Base-by-base conservation (phyloP, 2,329 filamentous ascomycete species). In the Madurella fahalii region DNA sequence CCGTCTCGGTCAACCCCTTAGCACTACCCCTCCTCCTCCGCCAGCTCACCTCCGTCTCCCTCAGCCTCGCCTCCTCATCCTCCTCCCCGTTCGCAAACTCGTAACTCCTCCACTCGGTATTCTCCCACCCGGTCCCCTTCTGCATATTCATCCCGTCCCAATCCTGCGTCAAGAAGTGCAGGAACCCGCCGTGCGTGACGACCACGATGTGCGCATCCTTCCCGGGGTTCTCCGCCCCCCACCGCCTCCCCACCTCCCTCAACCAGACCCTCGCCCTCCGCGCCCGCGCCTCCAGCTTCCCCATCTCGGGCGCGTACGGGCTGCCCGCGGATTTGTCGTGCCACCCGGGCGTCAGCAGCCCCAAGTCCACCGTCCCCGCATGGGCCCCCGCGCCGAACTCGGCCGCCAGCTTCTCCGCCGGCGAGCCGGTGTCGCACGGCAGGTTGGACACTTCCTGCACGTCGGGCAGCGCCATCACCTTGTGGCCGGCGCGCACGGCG, bases 161-260 rank as follows among this genome's bases (percentile, higher is more conserved):
- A 65, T 95, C 90, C 61, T 91, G 82, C 0, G 89, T 94, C 59
- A 96, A 73, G 64, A 90, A 95, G 69, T 96, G 91, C 64, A 95
- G 68, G 63, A 92, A 88, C 1, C 87, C 89, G 1, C 91, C 91
- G 64, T 95, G 91, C 2, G 89, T 87, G 8, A 95, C 89, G 2
- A 91, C 77, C 0, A 86, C 83, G 30, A 95, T 81, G 62, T 93
- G 81, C 3, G 73, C 75, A 64, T 88, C 84, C 0, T 60, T 66
- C 1, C 62, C 57, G 1, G 65, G 72, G 1, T 68, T 68, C 30
- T 65, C 63, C 76, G 70, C 37, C 73, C 77, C 43, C 8, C 39
- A 47, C 74, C 74, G 15, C 70, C 68, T 1, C 74, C 81, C 57
- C 41, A 79, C 58, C 0, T 78, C 72, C 15, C 79, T 68, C 57